phyloP scores from a whole-genome alignment of 169 alveolate species.

The Plasmodium yoelii region DNA sequence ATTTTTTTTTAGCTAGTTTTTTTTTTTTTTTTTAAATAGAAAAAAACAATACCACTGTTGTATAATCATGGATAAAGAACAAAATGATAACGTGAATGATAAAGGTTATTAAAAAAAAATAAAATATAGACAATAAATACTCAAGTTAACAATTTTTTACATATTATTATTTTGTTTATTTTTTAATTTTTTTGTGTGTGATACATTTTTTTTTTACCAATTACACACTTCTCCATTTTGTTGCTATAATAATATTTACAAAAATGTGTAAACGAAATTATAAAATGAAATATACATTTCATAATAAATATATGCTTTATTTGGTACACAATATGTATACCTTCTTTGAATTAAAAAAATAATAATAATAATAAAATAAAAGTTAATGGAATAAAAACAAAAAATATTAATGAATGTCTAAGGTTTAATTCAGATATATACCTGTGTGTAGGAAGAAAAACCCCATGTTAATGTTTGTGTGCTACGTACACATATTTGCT shows the following conservation, averaged over 20 bases:
- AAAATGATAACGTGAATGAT: slow-evolving; percentile 24
- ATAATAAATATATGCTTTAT: neutral
- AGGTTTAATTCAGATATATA: neutral
- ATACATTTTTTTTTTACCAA: neutral
- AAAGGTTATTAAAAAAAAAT: slow-evolving; percentile 34
- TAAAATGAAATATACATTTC: neutral
- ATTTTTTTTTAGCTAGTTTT: slow-evolving; percentile 12
- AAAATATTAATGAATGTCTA: neutral
- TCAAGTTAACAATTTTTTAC: neutral
- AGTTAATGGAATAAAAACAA: neutral
- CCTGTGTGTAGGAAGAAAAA: neutral
- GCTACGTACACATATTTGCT: neutral
- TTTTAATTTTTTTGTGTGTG: neutral
- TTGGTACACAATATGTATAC: neutral
- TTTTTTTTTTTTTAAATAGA: slow-evolving; percentile 7
- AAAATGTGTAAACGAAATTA: neutral
- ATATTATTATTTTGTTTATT: neutral
- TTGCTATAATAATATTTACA: neutral
- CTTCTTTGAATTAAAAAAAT: neutral
- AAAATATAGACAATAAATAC: neutral
- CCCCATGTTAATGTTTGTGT: neutral
- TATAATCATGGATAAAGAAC: slow-evolving; percentile 20
- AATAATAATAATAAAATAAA: neutral
- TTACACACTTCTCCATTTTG: neutral
- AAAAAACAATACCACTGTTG: slow-evolving; percentile 15